These are phyloP conservation scores for Chytriomyces hyalinus DNA, from an alignment of 192 early-diverging fungal genomes.

Conservation along the genomic window DNA sequence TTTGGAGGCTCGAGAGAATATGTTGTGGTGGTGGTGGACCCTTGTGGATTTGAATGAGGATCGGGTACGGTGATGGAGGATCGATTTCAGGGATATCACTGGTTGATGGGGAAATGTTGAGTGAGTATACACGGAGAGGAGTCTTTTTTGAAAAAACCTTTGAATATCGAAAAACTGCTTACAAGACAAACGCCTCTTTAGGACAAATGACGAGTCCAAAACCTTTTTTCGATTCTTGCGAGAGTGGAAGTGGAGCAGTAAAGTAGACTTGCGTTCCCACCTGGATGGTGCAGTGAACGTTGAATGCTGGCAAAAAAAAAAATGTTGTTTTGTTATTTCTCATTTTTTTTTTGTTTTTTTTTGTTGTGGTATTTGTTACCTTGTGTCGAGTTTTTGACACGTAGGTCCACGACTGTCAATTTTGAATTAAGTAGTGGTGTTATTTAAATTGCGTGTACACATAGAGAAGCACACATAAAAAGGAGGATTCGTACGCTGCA, in stretches of 20 bases:
- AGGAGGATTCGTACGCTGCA: slow-evolving; percentile 13
- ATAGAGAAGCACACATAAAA: not conserved
- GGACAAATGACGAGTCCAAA: slow-evolving; percentile 44
- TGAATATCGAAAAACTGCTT: slow-evolving; percentile 13
- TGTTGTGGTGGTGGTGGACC: slow-evolving; percentile 25
- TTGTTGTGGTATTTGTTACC: not conserved
- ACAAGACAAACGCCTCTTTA: slow-evolving; percentile 48
- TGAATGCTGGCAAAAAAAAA: slow-evolving; percentile 7
- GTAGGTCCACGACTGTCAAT: slow-evolving; percentile 21
- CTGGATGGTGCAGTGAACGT: slow-evolving; percentile 34
- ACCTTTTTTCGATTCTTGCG: slow-evolving; percentile 45
- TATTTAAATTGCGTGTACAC: not conserved
- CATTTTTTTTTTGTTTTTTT: not conserved
- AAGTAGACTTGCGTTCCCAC: slow-evolving; percentile 31
- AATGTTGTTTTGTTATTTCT: not conserved
- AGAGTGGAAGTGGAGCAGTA: slow-evolving; percentile 16
- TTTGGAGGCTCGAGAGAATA: slow-evolving; percentile 11
- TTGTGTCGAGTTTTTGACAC: slow-evolving; percentile 24
- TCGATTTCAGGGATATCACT: slow-evolving; percentile 31
- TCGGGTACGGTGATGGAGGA: slow-evolving; percentile 29
- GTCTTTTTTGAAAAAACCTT: not conserved
- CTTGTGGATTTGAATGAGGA: slow-evolving; percentile 34
- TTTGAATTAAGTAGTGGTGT: not conserved
- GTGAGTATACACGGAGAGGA: not conserved
- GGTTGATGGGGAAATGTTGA: not conserved